These are phyloP conservation scores for Coemansia sp. DNA, from an alignment of 192 early-diverging fungal genomes.

Conservation along the genomic window DNA sequence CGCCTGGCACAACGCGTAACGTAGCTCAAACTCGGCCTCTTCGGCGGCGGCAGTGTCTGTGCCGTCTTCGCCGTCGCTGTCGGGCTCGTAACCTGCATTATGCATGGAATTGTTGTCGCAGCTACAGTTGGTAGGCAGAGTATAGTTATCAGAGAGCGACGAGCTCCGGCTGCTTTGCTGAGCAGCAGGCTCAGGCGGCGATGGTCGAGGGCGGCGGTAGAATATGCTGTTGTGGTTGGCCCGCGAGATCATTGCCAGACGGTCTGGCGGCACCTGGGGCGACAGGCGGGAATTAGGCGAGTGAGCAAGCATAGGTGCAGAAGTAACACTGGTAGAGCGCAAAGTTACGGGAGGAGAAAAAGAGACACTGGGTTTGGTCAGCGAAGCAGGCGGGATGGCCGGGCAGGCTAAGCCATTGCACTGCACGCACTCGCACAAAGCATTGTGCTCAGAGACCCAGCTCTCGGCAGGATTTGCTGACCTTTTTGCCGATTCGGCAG, in stretches of 20 bases:
- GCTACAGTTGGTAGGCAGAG: background rate
- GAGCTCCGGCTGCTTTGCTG: background rate
- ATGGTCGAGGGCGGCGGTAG: slow-evolving; percentile 17
- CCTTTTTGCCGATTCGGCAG: slow-evolving; percentile 5
- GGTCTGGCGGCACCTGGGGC: slow-evolving; percentile 9
- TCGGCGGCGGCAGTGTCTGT: background rate
- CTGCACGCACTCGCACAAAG: background rate
- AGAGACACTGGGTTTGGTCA: background rate
- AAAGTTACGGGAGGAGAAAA: background rate
- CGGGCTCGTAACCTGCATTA: slow-evolving; percentile 16
- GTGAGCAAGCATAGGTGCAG: background rate
- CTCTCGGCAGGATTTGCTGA: background rate
- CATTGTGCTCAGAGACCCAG: slow-evolving; percentile 2
- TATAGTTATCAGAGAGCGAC: background rate
- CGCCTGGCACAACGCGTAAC: slow-evolving; percentile 14
- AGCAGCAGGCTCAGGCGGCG: background rate
- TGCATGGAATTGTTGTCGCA: background rate
- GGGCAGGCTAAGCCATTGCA: background rate
- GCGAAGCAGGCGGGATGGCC: no score
- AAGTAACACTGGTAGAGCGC: background rate
- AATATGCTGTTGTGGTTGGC: slow-evolving; percentile 32
- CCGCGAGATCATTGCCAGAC: slow-evolving; percentile 3
- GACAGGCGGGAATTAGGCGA: background rate
- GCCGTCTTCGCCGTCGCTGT: background rate
- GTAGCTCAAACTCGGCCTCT: slow-evolving; percentile 2